A percentile compares a stretch with the other conserved stretches of the same genome.
phyloP scores from a whole-genome alignment of 768 basidiomycete genomes.

The Termitomyces sp. region DNA sequence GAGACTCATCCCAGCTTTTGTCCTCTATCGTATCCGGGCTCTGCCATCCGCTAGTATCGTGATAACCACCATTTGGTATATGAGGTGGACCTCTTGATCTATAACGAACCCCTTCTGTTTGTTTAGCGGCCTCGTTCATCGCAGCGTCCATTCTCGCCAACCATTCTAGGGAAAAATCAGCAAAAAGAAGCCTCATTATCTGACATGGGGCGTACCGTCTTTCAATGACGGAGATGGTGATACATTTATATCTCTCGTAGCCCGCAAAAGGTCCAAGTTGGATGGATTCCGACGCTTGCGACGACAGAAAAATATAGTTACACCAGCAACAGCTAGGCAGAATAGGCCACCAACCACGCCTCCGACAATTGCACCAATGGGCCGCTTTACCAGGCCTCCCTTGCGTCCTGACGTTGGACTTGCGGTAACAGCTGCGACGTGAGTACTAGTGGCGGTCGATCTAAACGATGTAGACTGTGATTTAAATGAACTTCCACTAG shows the following conservation, averaged over 20 bases:
- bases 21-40: not conserved
- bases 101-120: conserved; percentile 4
- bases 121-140: conserved; percentile 5
- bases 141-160: not conserved
- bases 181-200: not conserved
- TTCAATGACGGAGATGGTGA: not conserved
- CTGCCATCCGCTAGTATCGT: not conserved
- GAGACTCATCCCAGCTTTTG: not conserved
- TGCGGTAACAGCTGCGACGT: too few relatives aligned
- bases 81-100: not conserved
- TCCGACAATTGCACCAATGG: conserved; percentile 3
- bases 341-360: conserved; percentile 1
- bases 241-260: not conserved
- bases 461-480: too few relatives aligned
- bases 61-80: not conserved
- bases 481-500: too few relatives aligned
- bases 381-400: too few relatives aligned
- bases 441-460: too few relatives aligned
- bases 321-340: not conserved
- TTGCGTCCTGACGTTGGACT: too few relatives aligned
- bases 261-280: not conserved
- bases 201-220: not conserved
- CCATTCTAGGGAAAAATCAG: conserved; percentile 4
- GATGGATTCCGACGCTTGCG: not conserved
- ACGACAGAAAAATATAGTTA: not conserved